phyloP scores from a whole-genome alignment of 2,329 filamentous ascomycete genomes.

The Fusarium tupiense region DNA sequence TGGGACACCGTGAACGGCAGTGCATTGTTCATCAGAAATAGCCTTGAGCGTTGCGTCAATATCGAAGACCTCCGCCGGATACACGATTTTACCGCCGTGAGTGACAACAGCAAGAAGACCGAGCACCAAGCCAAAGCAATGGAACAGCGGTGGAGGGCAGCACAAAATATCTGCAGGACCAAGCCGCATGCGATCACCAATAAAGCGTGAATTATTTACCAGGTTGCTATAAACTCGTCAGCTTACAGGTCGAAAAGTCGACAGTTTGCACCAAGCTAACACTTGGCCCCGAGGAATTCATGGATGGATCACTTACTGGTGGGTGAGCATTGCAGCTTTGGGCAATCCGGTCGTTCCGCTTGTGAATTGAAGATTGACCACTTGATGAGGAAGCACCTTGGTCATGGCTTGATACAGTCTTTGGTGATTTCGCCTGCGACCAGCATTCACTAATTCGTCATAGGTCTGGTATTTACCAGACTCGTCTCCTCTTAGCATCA shows the following conservation, averaged over 20 bases:
- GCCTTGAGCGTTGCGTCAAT: slow-evolving; percentile 71
- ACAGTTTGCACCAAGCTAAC: not conserved
- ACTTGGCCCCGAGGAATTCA: not conserved
- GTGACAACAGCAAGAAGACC: slow-evolving; percentile 78
- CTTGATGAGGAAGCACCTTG: slow-evolving; percentile 70
- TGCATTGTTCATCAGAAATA: slow-evolving; percentile 74
- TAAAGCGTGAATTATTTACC: slow-evolving; percentile 74
- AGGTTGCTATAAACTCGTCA: slow-evolving; percentile 56
- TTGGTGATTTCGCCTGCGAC: slow-evolving; percentile 59
- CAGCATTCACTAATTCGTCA: slow-evolving; percentile 63
- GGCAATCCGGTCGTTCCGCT: slow-evolving; percentile 78
- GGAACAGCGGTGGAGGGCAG: slow-evolving; percentile 85
- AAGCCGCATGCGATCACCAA: slow-evolving; percentile 78
- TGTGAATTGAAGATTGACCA: slow-evolving; percentile 80
- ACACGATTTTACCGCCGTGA: slow-evolving; percentile 80
- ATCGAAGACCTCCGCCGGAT: slow-evolving; percentile 79
- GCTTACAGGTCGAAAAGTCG: not conserved
- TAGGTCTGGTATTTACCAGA: slow-evolving; percentile 68
- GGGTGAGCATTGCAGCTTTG: slow-evolving; percentile 79
- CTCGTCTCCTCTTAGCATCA: slow-evolving; percentile 67
- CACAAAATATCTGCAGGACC: slow-evolving; percentile 75
- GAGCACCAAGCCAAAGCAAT: slow-evolving; percentile 85
- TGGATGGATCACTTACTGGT: slow-evolving; percentile 60
- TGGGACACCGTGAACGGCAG: slow-evolving; percentile 82
- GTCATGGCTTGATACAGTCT: slow-evolving; percentile 63